Conservation (phyloP, 2,329 filamentous ascomycete genomes). For the Claviceps sp. region DNA sequence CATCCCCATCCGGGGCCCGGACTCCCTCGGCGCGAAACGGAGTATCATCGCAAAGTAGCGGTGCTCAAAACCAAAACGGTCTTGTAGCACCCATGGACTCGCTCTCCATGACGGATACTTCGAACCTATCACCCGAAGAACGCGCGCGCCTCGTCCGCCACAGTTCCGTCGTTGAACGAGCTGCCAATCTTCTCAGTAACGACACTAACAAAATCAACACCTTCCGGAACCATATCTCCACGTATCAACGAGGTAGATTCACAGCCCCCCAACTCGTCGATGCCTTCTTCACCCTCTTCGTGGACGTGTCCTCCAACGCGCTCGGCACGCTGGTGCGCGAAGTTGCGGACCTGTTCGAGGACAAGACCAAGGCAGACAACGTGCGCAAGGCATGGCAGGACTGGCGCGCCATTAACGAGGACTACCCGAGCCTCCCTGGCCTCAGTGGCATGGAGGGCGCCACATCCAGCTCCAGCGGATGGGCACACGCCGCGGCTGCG, state of each 20-base stretch:
- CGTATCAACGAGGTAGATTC: conserved; percentile 57
- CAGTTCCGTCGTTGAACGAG: conserved; percentile 73
- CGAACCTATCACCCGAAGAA: conserved; percentile 57
- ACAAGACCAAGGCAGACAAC: conserved; percentile 56
- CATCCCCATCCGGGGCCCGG: conserved; percentile 2
- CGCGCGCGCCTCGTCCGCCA: conserved; percentile 72
- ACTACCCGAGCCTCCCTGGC: conserved; percentile 79
- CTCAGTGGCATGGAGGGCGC: conserved; percentile 54
- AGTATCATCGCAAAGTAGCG: conserved; percentile 1
- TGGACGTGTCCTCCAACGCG: conserved; percentile 62
- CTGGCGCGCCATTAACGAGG: conserved; percentile 91
- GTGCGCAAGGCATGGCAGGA: conserved; percentile 83
- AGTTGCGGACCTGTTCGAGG: conserved; percentile 84
- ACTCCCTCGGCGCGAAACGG: conserved; percentile 11
- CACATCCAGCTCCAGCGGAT: conserved; percentile 41
- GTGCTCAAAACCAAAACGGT: conserved; percentile 7
- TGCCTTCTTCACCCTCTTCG: conserved; percentile 73
- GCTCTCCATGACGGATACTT: conserved; percentile 36
- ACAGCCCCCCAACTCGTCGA: conserved; percentile 70
- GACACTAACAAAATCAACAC: conserved; percentile 59
- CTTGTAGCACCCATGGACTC: conserved; percentile 29
- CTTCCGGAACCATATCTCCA: conserved; percentile 70
- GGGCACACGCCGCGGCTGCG: conserved; percentile 45
- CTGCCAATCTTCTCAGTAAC: conserved; percentile 66
- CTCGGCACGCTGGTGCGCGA: conserved; percentile 85